A percentile compares a stretch with the other conserved stretches of the same genome.
phyloP scores from a whole-genome alignment of 2,329 filamentous ascomycete genomes.

The Macrophomina phaseolina region DNA sequence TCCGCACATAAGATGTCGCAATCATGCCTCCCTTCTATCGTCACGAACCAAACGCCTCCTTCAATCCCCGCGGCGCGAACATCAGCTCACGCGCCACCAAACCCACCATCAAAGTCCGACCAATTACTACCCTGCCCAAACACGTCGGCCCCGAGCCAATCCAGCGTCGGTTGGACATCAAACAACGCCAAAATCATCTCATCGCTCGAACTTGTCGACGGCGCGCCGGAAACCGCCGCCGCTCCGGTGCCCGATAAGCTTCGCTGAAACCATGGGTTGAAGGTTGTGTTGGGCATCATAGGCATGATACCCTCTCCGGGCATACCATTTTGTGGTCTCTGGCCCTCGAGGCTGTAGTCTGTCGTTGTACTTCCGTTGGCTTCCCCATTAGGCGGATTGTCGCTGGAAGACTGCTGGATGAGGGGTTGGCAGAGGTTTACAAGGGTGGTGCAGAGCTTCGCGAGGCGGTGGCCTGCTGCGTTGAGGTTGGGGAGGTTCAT shows the following conservation, averaged over 20 bases:
- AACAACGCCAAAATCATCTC: conserved; percentile 40
- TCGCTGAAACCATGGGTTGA: conserved; percentile 11
- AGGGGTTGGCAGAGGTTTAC: conserved; percentile 40
- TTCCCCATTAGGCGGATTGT: not conserved
- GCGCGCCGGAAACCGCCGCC: not conserved
- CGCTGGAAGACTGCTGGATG: conserved; percentile 23
- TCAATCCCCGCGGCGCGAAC: not conserved
- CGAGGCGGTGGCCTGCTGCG: conserved; percentile 38
- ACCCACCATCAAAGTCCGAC: not conserved
- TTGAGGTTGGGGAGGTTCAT: conserved; percentile 39
- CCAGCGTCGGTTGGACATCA: conserved; percentile 40
- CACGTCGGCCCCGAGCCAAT: conserved; percentile 44
- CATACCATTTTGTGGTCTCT: not conserved
- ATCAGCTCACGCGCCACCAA: not conserved
- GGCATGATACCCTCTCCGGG: not conserved
- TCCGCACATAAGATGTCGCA: too few relatives aligned
- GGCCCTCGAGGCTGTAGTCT: not conserved
- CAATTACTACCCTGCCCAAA: conserved; percentile 7
- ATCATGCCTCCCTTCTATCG: not conserved
- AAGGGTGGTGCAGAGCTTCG: conserved; percentile 38
- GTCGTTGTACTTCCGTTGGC: not conserved
- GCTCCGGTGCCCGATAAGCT: not conserved
- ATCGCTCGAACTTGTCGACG: conserved; percentile 32
- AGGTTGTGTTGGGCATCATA: not conserved
- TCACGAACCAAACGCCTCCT: not conserved